phyloP scores from a whole-genome alignment of 495 filamentous ascomycete species.

The Tuber brumale region DNA sequence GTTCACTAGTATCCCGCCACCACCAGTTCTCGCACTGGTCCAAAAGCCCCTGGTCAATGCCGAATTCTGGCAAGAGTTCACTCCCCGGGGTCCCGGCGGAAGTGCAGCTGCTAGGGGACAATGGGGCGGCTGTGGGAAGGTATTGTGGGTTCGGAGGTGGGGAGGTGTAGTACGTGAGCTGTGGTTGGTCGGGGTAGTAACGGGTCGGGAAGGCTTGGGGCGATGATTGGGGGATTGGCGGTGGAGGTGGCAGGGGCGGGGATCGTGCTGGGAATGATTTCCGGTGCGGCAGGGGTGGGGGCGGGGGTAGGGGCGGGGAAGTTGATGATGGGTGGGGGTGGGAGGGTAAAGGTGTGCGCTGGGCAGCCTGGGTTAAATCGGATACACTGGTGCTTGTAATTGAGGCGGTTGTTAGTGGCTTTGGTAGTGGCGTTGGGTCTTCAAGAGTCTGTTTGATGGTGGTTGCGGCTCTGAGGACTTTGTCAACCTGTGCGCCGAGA shows the following conservation, averaged over 20 bases:
- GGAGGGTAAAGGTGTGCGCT: background rate
- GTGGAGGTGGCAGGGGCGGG: conserved; percentile 14
- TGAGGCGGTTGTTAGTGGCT: background rate
- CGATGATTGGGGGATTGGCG: background rate
- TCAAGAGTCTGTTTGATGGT: background rate
- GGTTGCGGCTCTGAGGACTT: conserved; percentile 1
- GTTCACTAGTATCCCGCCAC: background rate
- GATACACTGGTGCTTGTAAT: background rate
- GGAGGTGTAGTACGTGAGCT: background rate
- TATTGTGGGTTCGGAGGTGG: background rate
- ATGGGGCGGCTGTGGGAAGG: background rate
- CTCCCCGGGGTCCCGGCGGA: background rate
- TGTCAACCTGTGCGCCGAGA: conserved; percentile 29
- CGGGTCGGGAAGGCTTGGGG: background rate
- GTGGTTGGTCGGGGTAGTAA: background rate
- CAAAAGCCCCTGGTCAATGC: background rate
- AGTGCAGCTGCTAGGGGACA: background rate
- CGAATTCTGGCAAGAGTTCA: background rate
- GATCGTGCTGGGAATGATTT: conserved; percentile 5
- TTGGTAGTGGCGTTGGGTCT: background rate
- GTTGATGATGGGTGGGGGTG: background rate
- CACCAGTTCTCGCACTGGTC: background rate
- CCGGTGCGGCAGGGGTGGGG: background rate
- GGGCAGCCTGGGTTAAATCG: background rate
- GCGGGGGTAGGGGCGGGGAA: background rate